Evolutionary conservation across 257 asterid genomes (phyloP).

Genomic region (Osmanthus fragrans): DNA sequence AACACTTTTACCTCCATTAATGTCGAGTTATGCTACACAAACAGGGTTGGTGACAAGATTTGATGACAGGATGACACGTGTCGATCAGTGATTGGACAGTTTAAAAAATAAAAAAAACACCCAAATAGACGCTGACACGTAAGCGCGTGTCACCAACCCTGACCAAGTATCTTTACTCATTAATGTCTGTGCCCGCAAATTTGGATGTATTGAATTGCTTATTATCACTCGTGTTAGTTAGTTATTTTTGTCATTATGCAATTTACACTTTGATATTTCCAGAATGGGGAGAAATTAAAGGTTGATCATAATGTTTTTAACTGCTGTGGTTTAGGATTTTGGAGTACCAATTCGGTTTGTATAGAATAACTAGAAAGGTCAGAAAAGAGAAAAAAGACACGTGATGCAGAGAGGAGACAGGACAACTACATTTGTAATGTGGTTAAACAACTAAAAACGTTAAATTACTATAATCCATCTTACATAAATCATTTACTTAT

Average conservation of each 20-base stretch:
- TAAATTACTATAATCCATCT: neutral
- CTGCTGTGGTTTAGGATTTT: neutral
- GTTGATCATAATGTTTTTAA: neutral
- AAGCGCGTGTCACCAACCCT: too few species aligned
- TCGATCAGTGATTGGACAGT: too few species aligned
- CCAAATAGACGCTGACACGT: too few species aligned
- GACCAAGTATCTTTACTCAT: too few species aligned
- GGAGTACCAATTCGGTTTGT: neutral
- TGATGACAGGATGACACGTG: too few species aligned
- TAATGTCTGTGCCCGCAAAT: neutral
- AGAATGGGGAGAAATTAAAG: neutral
- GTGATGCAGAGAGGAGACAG: neutral
- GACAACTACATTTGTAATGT: neutral
- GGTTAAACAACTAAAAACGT: neutral
- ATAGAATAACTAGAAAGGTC: neutral
- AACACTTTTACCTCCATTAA: conserved; percentile 3
- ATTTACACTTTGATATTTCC: neutral
- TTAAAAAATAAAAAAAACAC: too few species aligned
- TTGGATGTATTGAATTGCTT: neutral
- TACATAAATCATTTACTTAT: neutral
- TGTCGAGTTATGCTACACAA: too few species aligned
- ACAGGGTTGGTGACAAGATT: too few species aligned
- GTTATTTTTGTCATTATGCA: neutral
- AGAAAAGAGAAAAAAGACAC: neutral
- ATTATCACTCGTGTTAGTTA: neutral